A percentile compares a stretch with the other conserved stretches of the same genome.
Conservation (phyloP, 208 protist genomes). For the Ichthyophonus hoferi region DNA sequence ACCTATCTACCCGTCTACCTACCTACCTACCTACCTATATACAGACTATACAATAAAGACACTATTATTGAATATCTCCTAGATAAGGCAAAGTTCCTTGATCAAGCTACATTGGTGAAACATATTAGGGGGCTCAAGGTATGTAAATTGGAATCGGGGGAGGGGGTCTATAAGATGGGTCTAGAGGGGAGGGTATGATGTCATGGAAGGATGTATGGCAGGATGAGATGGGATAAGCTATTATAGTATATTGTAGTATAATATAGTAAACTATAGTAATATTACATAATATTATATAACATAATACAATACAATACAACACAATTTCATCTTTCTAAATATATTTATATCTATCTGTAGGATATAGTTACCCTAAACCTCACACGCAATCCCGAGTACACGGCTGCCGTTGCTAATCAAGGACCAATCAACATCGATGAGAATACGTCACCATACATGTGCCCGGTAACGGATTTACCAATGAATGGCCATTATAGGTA, state of each 20-base stretch:
- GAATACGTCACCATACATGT: neutral
- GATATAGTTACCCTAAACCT: conserved; percentile 28
- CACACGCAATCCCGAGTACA: neutral
- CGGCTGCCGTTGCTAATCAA: neutral
- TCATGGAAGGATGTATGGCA: too few relatives aligned
- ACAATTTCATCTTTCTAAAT: too few relatives aligned
- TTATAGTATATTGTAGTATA: too few relatives aligned
- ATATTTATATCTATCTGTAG: too few relatives aligned
- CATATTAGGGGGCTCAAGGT: neutral
- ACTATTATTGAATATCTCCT: conserved; percentile 17
- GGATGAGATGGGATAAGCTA: too few relatives aligned
- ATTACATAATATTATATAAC: too few relatives aligned
- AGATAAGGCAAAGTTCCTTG: neutral
- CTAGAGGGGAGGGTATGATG: too few relatives aligned
- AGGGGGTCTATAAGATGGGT: too few relatives aligned
- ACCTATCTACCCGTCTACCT: neutral
- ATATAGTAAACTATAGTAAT: too few relatives aligned
- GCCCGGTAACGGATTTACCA: conserved; percentile 6
- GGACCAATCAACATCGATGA: neutral
- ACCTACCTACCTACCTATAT: neutral
- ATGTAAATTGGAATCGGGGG: too few relatives aligned
- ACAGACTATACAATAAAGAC: conserved; percentile 40
- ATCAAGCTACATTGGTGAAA: neutral
- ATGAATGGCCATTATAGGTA: conserved; percentile 30
- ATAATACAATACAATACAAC: too few relatives aligned